phyloP scores from a whole-genome alignment of 805 yeast species.

The Trichomonascus vanleenenianus region DNA sequence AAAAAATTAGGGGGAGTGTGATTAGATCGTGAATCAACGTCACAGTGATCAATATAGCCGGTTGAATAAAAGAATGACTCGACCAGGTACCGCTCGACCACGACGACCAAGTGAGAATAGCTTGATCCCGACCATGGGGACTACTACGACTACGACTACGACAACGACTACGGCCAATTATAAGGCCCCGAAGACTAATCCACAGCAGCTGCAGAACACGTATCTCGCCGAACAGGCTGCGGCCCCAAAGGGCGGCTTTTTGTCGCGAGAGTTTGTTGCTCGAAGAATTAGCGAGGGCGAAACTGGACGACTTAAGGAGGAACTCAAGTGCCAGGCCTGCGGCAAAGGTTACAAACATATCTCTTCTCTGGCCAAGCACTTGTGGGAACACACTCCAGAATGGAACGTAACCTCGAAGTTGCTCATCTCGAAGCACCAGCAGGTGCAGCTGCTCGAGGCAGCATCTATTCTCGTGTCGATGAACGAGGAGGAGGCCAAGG shows the following conservation, averaged over 20 bases:
- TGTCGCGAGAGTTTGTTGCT: constrained; percentile 54
- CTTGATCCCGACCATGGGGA: too few relatives aligned
- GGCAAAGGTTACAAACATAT: constrained; percentile 89
- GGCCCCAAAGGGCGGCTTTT: constrained; percentile 6
- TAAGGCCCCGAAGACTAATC: too few relatives aligned
- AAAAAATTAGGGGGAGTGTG: too few relatives aligned
- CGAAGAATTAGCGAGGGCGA: constrained; percentile 82
- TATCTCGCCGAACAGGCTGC: too few relatives aligned
- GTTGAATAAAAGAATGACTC: too few relatives aligned
- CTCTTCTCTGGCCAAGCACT: constrained; percentile 76
- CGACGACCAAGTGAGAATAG: too few relatives aligned
- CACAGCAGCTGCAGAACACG: too few relatives aligned
- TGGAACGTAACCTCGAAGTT: constrained; percentile 83
- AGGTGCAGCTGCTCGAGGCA: constrained; percentile 73
- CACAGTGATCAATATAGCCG: too few relatives aligned
- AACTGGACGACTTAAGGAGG: constrained; percentile 76
- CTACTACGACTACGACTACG: too few relatives aligned
- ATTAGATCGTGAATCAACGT: too few relatives aligned
- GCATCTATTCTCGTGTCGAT: constrained; percentile 65
- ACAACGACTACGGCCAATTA: too few relatives aligned
- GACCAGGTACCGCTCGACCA: too few relatives aligned
- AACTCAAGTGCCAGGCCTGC: constrained; percentile 80
- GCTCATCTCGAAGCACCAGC: constrained; percentile 79
- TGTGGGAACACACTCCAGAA: constrained; percentile 94
- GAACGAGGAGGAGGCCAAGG: constrained; percentile 37